Evolutionary conservation across 2,329 filamentous ascomycete genomes (phyloP).

Genomic region (Aspergillus tamarii): DNA sequence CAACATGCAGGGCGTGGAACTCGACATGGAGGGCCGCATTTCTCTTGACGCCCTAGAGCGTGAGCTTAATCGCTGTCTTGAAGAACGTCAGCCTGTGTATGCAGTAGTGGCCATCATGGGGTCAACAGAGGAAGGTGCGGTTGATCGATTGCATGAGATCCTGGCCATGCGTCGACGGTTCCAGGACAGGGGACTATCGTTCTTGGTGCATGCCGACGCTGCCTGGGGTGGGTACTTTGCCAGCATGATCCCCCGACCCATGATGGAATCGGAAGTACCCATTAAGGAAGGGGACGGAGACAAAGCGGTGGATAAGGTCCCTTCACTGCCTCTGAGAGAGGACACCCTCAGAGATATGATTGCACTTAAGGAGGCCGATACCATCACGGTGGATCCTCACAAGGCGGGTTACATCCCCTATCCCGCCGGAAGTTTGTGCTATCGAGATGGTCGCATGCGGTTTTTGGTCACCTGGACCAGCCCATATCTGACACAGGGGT

Average conservation of each 20-base stretch:
- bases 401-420: slow-evolving; percentile 54
- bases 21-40: slow-evolving; percentile 47
- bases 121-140: slow-evolving; percentile 54
- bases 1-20: slow-evolving; percentile 45
- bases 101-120: slow-evolving; percentile 53
- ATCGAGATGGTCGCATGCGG: slow-evolving; percentile 50
- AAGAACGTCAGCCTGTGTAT: slow-evolving; percentile 40
- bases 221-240: slow-evolving; percentile 57
- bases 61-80: slow-evolving; percentile 20
- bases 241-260: slow-evolving; percentile 44
- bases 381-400: slow-evolving; percentile 54
- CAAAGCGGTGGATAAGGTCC: slow-evolving; percentile 16
- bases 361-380: slow-evolving; percentile 46
- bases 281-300: neutral
- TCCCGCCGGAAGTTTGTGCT: slow-evolving; percentile 50
- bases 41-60: slow-evolving; percentile 29
- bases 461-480: slow-evolving; percentile 51
- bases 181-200: slow-evolving; percentile 49
- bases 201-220: slow-evolving; percentile 52
- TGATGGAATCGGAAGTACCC: neutral
- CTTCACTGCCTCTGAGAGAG: slow-evolving; percentile 19
- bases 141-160: slow-evolving; percentile 46
- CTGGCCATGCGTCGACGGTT: slow-evolving; percentile 45
- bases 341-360: slow-evolving; percentile 42
- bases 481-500: slow-evolving; percentile 46